Base-by-base conservation (phyloP, 352 stramenopile genomes). In the Pythium phragmitis region DNA sequence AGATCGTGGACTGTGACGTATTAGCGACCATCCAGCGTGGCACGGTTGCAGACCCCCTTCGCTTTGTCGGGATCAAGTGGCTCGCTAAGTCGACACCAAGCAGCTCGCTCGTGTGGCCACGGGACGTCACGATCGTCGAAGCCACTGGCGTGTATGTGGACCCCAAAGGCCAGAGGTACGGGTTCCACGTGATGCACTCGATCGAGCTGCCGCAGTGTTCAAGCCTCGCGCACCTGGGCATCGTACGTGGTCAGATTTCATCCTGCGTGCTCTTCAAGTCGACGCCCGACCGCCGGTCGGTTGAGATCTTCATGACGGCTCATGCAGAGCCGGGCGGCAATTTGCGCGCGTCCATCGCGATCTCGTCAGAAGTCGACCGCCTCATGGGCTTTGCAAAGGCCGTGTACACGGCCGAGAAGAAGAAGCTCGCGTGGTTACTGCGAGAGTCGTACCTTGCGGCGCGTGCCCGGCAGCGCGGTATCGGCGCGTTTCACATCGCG, bases 81-180 rank as follows among this genome's bases (percentile, higher is more conserved):
- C 21, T 65, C 37, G 57, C 57, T 23, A 66, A 67, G 51, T 37
- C 26, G 0, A 56, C 54, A 23, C 49, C 62, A 12, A 42, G 33
- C 33, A 53, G 36, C 21, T 45, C 34, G 5, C 14, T 85, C 7
- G 63, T 76, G 43, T 61, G 65, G 16, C 57, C 69, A 21, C 59
- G 76, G 8, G 76, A 85, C 45, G 75, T 80, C 19, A 65, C 80
- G 0, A 77, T 69, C 34, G 37, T 88, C 14, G 75, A 87, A 30
- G 76, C 66, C 30, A 85, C 76, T 4, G 76, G 78, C 19, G 67
- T 82, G 19, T 59, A 70, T 17, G 51, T 67, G 23, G 67, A 72
- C 47, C 30, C 61, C 4, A 65, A 60, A 9, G 76, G 79, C 8
- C 67, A 82, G 8, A 58, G 70, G 46, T 74, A 79, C 30, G 74